Evolutionary conservation across 2,329 filamentous ascomycete species (phyloP), one percentile per base, ranked within the genome.

Genomic region (Arthrocladium fulminans): DNA sequence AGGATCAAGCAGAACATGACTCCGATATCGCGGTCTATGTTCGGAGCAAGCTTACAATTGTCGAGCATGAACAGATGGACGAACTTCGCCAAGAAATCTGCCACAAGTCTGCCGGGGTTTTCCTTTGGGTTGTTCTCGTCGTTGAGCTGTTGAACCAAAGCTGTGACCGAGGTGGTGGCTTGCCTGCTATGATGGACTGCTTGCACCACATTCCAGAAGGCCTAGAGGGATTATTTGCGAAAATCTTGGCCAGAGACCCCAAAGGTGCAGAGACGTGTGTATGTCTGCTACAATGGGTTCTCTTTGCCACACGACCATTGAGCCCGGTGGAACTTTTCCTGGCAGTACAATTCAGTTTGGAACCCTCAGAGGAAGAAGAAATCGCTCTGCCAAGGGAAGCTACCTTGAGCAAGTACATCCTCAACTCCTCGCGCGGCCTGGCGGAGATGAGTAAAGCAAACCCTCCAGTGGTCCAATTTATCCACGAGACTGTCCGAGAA

Each of bases 381-480:
- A 49, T 59, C 0, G 50, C 47, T 1, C 65, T 72, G 39, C 41
- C 54, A 0, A 58, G 50, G 27, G 27, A 29, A 35, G 32, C 6
- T 35, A 8, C 13, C 6, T 5, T 35, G 6, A n/a, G 13, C 32
- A 35, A 35, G 1, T 71, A 63, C 22, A 61, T 77, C 0, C 56
- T 69, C 0, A 62, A 59, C 27, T 68, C 61, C 0, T 79, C 75
- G 0, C 79, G 77, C 54, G 75, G 76, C 0, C 61, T 79, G 7
- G 69, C 67, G 0, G 51, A 54, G 37, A 35, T 51, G 2, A 58
- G 53, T 15, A 55, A 41, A 42, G 55, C 59, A 0, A 54, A 61
- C 10, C 1, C 20, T 0, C 54, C 57, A 0, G 68, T 53, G 0
- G 69, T 77, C 0, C 75, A 78, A 49, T 79, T 66, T 45, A 67